Percentiles rank a stretch among this genome's conserved stretches.
Conservation (phyloP, 108 stramenopile genomes). For the Thalassiosira profunda region DNA sequence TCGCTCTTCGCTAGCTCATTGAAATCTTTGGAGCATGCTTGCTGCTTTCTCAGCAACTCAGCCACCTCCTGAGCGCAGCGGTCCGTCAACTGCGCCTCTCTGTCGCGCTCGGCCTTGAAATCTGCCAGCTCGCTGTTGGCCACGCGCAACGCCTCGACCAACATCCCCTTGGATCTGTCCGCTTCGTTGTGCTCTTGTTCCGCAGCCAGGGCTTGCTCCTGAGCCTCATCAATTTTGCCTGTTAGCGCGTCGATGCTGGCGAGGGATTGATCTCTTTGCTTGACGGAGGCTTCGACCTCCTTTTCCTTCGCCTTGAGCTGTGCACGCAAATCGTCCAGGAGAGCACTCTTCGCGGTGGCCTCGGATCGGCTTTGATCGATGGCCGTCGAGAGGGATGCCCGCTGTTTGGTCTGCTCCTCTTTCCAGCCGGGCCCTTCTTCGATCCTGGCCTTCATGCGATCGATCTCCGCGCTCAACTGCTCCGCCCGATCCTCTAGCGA, state of each 20-base stretch:
- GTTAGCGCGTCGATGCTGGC: neutral
- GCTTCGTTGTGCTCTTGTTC: neutral
- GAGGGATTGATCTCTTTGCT: constrained; percentile 1
- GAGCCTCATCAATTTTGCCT: neutral
- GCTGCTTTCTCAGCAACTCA: neutral
- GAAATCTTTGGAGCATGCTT: neutral
- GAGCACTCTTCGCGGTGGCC: neutral
- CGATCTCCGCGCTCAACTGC: neutral
- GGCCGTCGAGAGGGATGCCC: neutral
- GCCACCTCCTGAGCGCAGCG: neutral
- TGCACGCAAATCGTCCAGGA: neutral
- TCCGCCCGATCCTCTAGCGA: neutral
- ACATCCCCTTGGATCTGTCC: neutral
- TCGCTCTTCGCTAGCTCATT: neutral
- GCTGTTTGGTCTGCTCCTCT: neutral
- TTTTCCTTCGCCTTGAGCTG: neutral
- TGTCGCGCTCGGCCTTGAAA: neutral
- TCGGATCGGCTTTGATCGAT: constrained; percentile 5
- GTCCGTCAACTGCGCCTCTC: neutral
- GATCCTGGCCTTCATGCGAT: neutral
- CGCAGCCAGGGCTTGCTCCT: constrained; percentile 2
- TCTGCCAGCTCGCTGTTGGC: constrained; percentile 1
- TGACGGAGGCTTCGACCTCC: constrained; percentile 5
- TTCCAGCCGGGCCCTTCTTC: constrained; percentile 12
- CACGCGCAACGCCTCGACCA: neutral